Evolutionary conservation across 2,329 filamentous ascomycete genomes (phyloP).

Genomic region (Didymellaceae sp.): DNA sequence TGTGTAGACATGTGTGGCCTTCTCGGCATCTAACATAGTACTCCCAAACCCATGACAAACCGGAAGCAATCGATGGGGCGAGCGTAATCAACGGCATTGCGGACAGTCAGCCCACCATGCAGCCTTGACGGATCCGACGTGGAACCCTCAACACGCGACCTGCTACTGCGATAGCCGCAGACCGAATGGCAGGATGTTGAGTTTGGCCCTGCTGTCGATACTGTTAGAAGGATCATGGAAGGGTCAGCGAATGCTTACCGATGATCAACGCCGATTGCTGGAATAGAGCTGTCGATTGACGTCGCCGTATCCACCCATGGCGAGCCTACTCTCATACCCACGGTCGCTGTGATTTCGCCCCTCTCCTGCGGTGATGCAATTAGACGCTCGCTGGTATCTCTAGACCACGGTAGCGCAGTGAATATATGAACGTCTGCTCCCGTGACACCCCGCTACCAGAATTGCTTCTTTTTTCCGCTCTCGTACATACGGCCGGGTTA

Average conservation of each 20-base stretch:
- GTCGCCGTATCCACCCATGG: conserved; percentile 36
- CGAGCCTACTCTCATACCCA: conserved; percentile 22
- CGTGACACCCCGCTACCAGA: conserved; percentile 36
- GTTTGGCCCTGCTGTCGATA: conserved; percentile 7
- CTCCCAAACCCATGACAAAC: conserved; percentile 29
- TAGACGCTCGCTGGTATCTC: conserved; percentile 18
- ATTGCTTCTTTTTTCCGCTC: conserved; percentile 1
- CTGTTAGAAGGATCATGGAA: conserved; percentile 24
- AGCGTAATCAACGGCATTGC: conserved; percentile 19
- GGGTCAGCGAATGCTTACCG: conserved; percentile 14
- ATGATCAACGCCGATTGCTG: conserved; percentile 28
- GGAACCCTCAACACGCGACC: conserved; percentile 21
- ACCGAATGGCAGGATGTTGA: not conserved
- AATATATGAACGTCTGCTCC: conserved; percentile 24
- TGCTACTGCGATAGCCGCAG: conserved; percentile 23
- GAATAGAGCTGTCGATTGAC: conserved; percentile 37
- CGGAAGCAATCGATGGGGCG: conserved; percentile 19
- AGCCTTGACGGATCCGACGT: conserved; percentile 18
- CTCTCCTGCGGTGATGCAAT: conserved; percentile 30
- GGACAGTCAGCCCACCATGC: conserved; percentile 7
- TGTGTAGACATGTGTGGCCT: conserved; percentile 44
- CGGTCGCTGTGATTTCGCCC: conserved; percentile 14
- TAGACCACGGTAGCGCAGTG: conserved; percentile 27
- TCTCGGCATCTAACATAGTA: conserved; percentile 34
- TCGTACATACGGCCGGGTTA: conserved; percentile 5